Base-by-base conservation (phyloP, 176 grass and related monocot genomes). In the Carex parvula region DNA sequence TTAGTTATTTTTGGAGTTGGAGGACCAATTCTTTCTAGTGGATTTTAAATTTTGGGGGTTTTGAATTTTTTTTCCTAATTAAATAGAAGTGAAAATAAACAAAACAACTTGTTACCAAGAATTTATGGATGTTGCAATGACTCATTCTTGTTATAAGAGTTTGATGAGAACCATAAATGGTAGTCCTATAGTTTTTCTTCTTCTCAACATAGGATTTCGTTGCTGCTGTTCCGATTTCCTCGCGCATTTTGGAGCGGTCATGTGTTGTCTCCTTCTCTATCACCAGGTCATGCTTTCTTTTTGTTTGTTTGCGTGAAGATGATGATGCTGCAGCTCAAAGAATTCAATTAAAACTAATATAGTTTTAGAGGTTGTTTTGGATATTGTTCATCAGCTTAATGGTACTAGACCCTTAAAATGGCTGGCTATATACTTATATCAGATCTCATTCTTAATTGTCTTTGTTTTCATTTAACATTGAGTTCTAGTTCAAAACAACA, bases 141-240 rank as follows among this genome's bases (percentile, higher is more conserved):
- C 24, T 83, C 44, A 83, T 83, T 66, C 4, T 66, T 64, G 39
- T 66, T 66, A 69, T n/a, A 83, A 69, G 60, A 83, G 81, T 83
- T 67, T 9, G 62, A 66, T 63, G 37, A 65, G 33, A 30, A 16
- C 17, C 17, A 67, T 21, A 83, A 68, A 83, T 67, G 59, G 67
- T 21, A 83, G 50, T 68, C 41, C 6, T 60, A 22, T 66, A 32
- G 5, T 13, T 37, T 35, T 66, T 83, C 62, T 83, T 83, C 21
- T 67, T 67, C 41, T 39, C 37, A 39, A 17, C 12, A 24, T 17
- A 3, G 41, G 37, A 65, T 53, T 52, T 83, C 5, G 80, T 13
- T 67, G 60, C 4, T 42, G 61, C 4, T 42, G 61, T 66, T 52
- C 8, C 7, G 14, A 66, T 46, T 26, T 68, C 24, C 26, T 67